These are phyloP conservation scores for Primulina tabacum DNA, from an alignment of 257 asterid genomes.

Conservation along the genomic window DNA sequence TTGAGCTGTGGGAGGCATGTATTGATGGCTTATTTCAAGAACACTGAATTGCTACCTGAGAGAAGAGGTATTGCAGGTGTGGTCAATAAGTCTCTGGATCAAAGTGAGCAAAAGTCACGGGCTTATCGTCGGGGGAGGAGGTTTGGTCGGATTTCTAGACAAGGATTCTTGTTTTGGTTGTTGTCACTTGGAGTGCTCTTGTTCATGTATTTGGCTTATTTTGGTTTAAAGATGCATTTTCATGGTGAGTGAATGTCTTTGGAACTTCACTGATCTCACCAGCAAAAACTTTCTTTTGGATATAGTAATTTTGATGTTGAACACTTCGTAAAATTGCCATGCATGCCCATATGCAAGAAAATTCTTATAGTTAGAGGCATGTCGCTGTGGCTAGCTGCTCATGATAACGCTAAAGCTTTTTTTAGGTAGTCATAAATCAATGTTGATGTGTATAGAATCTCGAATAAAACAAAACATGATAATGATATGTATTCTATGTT, in stretches of 20 bases:
- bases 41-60: slow-evolving; percentile 39
- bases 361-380: neutral
- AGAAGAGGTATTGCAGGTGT: slow-evolving; percentile 43
- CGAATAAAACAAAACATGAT: neutral
- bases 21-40: slow-evolving; percentile 49
- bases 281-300: neutral
- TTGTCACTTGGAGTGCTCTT: slow-evolving; percentile 52
- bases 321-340: neutral
- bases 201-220: slow-evolving; percentile 49
- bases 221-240: slow-evolving; percentile 62
- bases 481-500: neutral
- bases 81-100: slow-evolving; percentile 39
- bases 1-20: slow-evolving; percentile 34
- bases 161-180: slow-evolving; percentile 49
- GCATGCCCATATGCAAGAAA: neutral
- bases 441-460: slow-evolving; percentile 1
- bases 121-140: slow-evolving; percentile 52
- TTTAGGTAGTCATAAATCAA: neutral
- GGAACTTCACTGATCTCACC: neutral
- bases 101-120: slow-evolving; percentile 38
- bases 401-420: neutral
- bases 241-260: slow-evolving; percentile 49
- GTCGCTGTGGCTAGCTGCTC: slow-evolving; percentile 4
- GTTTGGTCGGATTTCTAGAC: slow-evolving; percentile 46
- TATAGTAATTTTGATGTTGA: slow-evolving; percentile 1